These are phyloP conservation scores for Castanopsis chinensis DNA, from an alignment of 306 rosid genomes.

Conservation along the genomic window DNA sequence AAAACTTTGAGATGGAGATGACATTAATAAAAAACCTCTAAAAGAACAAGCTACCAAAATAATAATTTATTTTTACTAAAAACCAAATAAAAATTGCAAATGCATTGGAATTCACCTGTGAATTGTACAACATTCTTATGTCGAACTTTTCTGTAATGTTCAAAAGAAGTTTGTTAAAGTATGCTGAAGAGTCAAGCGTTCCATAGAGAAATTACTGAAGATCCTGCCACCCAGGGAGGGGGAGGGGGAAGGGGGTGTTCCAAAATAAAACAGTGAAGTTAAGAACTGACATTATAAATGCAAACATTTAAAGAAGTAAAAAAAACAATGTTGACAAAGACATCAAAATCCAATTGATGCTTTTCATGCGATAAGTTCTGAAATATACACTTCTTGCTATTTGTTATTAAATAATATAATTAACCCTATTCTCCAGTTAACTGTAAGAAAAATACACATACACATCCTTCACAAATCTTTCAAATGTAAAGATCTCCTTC, in stretches of 20 bases:
- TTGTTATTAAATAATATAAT: not conserved
- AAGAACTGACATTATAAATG: not conserved
- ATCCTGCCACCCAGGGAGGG: not conserved
- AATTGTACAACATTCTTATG: slow-evolving; percentile 99
- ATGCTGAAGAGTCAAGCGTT: not conserved
- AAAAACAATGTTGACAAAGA: not conserved
- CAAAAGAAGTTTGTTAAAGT: slow-evolving; percentile 18
- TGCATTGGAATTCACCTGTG: slow-evolving; percentile 62
- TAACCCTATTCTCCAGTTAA: not conserved
- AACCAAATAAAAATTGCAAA: slow-evolving; percentile 1
- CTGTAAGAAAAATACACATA: not conserved
- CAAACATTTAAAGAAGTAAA: not conserved
- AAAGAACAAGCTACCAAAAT: slow-evolving; percentile 7
- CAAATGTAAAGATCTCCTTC: not conserved
- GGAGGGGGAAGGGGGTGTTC: not conserved
- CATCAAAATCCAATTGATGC: not conserved
- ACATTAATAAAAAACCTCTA: not conserved
- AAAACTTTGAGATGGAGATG: slow-evolving; percentile 8
- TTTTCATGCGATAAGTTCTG: not conserved
- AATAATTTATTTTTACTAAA: not conserved
- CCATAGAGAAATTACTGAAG: not conserved
- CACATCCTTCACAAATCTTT: not conserved
- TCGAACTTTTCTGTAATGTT: slow-evolving; percentile 86
- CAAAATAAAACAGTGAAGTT: not conserved
- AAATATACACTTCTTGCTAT: not conserved